These are phyloP conservation scores for Selaginella tamariscina DNA, from an alignment of 75 land plant species.

Conservation along the genomic window DNA sequence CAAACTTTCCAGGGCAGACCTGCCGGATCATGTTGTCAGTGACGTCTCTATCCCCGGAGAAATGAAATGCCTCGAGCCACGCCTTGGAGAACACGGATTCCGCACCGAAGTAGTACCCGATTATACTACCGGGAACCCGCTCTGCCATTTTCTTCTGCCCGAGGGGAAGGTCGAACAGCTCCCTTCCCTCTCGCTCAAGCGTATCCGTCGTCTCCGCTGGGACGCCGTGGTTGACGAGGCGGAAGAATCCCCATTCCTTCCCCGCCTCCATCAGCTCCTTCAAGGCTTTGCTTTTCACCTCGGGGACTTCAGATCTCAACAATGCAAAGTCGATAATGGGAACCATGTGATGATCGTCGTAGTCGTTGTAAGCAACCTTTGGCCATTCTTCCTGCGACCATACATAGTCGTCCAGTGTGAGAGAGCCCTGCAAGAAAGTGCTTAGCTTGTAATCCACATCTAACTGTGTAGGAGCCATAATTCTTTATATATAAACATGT, in stretches of 20 bases:
- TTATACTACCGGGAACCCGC: not conserved
- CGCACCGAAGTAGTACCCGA: not conserved
- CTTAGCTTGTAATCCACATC: not conserved
- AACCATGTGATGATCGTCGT: not conserved
- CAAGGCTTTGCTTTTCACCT: not conserved
- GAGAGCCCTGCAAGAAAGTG: not conserved
- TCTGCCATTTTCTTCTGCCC: not conserved
- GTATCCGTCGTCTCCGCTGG: not conserved
- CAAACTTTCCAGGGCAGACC: not conserved
- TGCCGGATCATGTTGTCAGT: conserved; percentile 1
- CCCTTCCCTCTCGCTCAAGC: not conserved
- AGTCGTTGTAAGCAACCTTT: conserved; percentile 1
- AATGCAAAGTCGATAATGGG: not conserved
- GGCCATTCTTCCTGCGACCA: not conserved
- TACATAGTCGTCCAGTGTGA: not conserved
- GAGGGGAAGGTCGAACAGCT: not conserved
- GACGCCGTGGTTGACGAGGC: not conserved
- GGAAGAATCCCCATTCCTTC: not conserved
- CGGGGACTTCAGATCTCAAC: not conserved
- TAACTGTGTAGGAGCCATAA: not conserved
- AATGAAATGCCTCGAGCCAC: not conserved
- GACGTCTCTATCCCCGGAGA: not conserved
- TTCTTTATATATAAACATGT: too few relatives aligned
- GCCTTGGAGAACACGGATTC: not conserved
- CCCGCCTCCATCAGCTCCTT: not conserved